Conservation (phyloP, 1,284 basidiomycete species). For the Cerioporus squamosus region DNA sequence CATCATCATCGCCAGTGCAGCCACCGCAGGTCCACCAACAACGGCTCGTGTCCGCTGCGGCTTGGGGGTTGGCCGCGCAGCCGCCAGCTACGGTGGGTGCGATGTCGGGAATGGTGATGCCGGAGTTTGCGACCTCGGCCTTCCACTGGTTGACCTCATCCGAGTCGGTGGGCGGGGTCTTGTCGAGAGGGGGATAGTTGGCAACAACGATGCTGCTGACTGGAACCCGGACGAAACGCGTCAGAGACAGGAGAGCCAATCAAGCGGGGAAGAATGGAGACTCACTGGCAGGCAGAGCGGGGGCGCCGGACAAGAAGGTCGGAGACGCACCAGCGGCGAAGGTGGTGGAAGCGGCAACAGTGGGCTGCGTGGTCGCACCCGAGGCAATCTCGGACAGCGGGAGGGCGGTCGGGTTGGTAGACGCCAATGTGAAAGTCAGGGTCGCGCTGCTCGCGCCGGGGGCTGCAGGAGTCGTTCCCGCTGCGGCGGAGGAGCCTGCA, state of each 20-base stretch:
- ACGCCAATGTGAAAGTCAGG: conserved; percentile 44
- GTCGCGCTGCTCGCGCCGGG: conserved; percentile 20
- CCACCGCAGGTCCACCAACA: conserved; percentile 92
- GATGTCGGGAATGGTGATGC: conserved; percentile 59
- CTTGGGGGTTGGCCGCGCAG: conserved; percentile 65
- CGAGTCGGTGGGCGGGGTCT: conserved; percentile 68
- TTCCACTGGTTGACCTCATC: conserved; percentile 78
- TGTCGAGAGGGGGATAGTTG: conserved; percentile 77
- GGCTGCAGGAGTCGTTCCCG: conserved; percentile 12
- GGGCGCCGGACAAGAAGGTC: conserved; percentile 50
- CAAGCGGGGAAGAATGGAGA: conserved; percentile 13
- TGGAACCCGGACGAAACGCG: conserved; percentile 26
- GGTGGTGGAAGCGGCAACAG: conserved; percentile 43
- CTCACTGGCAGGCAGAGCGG: conserved; percentile 52
- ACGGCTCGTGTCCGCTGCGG: conserved; percentile 53
- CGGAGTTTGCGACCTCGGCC: conserved; percentile 56
- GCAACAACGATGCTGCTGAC: conserved; percentile 45
- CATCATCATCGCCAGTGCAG: conserved; percentile 70
- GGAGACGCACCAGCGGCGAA: conserved; percentile 48
- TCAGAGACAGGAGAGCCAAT: not conserved
- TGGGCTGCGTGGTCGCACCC: conserved; percentile 40
- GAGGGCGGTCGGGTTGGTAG: conserved; percentile 65
- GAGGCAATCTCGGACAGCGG: conserved; percentile 53
- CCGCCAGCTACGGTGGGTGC: conserved; percentile 56
- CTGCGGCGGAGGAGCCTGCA: no score